These are phyloP conservation scores for Cryptococcus sp. DNA, from an alignment of 1,284 basidiomycete genomes.

Conservation along the genomic window DNA sequence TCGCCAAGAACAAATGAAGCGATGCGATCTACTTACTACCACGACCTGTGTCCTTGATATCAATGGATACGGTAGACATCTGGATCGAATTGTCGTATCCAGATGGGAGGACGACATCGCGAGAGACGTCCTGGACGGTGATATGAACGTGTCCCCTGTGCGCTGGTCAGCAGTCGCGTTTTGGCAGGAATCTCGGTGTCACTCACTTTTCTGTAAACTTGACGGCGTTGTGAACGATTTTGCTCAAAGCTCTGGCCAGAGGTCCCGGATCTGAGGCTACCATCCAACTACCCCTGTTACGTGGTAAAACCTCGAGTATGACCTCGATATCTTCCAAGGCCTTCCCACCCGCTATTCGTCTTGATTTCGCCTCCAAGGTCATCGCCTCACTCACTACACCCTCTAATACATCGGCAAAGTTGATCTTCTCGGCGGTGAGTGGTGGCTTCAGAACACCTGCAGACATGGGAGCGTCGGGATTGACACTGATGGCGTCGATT, in stretches of 20 bases:
- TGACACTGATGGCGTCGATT: slow-evolving; percentile 6
- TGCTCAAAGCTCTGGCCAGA: slow-evolving; percentile 29
- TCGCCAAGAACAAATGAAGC: not conserved
- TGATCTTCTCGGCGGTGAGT: not conserved
- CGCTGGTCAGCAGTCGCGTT: no score
- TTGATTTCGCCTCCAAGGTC: slow-evolving; percentile 27
- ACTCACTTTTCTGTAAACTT: slow-evolving; percentile 38
- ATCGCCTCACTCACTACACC: slow-evolving; percentile 34
- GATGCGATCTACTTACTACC: slow-evolving; percentile 33
- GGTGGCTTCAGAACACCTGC: slow-evolving; percentile 4
- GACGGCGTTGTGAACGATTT: slow-evolving; percentile 41
- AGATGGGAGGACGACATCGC: slow-evolving; percentile 35
- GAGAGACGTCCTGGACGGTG: slow-evolving; percentile 38
- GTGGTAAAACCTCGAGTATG: slow-evolving; percentile 43
- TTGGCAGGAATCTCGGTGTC: not conserved
- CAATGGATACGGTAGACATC: slow-evolving; percentile 33
- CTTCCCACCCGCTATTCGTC: slow-evolving; percentile 28
- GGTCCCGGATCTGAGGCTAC: slow-evolving; percentile 32
- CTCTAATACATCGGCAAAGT: slow-evolving; percentile 31
- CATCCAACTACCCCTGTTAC: slow-evolving; percentile 35
- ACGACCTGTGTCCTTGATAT: slow-evolving; percentile 41
- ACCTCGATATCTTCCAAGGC: slow-evolving; percentile 39
- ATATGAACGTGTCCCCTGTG: slow-evolving; percentile 38
- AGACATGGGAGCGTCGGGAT: slow-evolving; percentile 21
- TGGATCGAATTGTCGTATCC: slow-evolving; percentile 38